Evolutionary conservation across 2,329 filamentous ascomycete genomes (phyloP), one percentile per base, ranked within the genome.

Genomic region (Apiospora aurea): DNA sequence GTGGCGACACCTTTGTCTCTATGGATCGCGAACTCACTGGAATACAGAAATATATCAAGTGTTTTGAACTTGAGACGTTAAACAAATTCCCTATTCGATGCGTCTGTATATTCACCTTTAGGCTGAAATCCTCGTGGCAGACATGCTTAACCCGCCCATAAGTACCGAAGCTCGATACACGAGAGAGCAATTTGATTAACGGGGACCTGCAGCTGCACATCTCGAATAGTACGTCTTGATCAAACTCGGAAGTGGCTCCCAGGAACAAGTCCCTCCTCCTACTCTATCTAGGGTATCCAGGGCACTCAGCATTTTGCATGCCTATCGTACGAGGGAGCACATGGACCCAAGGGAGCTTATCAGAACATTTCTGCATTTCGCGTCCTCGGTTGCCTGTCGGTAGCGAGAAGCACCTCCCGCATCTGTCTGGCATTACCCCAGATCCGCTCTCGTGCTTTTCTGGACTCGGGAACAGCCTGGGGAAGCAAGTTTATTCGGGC

Each of bases 401-500:
- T 64, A 64, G 57, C 57, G 57, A 64, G 34, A 41, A 41, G 57
- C 57, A 64, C 41, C 18, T 64, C 57, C 34, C 57, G 29, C 57
- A 64, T 41, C 57, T 64, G 34, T 64, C 29, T 21, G 18, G 57
- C 34, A 64, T n/a, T 64, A 61, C 57, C 57, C 57, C 57, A 41
- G 57, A 64, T 64, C 57, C 57, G 57, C 57, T 64, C 57, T 64
- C 57, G 57, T 64, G 57, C 57, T 64, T 64, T 64, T 41, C 18
- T 38, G 29, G 57, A n/a, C 21, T n/a, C 21, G 29, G 57, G 11
- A 64, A n/a, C 29, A 61, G 29, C 8, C 29, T 61, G 53, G 53
- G 29, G 34, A 64, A 64, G 18, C 10, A 41, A 64, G 57, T 64
- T 1, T 64, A 41, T 64, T 64, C 34, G 18, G 18, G 21, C 57